These are phyloP conservation scores for Mycena leptocephala DNA, from an alignment of 768 basidiomycete species.

Conservation along the genomic window DNA sequence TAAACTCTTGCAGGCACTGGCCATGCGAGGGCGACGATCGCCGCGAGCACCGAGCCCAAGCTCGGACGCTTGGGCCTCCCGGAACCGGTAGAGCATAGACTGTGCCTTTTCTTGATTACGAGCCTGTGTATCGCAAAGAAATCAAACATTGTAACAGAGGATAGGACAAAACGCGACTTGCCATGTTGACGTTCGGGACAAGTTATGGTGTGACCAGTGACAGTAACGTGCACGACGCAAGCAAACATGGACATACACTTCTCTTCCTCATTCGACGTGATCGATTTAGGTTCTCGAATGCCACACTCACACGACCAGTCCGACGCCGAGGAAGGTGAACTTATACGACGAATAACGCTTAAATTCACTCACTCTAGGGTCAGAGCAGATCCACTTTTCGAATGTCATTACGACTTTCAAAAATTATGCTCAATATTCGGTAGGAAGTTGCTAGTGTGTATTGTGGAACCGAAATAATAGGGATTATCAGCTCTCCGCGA, in stretches of 20 bases:
- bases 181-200: background rate
- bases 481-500: slow-evolving; percentile 61
- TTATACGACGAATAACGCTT: background rate
- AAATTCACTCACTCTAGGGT: background rate
- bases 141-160: background rate
- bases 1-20: slow-evolving; percentile 91
- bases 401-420: slow-evolving; percentile 84
- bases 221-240: background rate
- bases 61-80: slow-evolving; percentile 96
- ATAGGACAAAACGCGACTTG: background rate
- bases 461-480: background rate
- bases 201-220: background rate
- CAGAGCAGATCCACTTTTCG: slow-evolving; percentile 80
- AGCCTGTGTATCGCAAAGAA: slow-evolving; percentile 66
- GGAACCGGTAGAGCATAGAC: slow-evolving; percentile 95
- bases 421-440: slow-evolving; percentile 84
- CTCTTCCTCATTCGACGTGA: background rate
- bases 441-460: slow-evolving; percentile 52
- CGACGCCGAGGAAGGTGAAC: slow-evolving; percentile 24
- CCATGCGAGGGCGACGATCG: slow-evolving; percentile 92
- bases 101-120: slow-evolving; percentile 99
- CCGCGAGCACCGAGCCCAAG: slow-evolving; percentile 90
- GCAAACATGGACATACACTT: background rate
- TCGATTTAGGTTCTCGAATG: background rate
- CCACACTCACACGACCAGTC: slow-evolving; percentile 25